Evolutionary conservation across 192 early-diverging fungal genomes (phyloP).

Genomic region (Dissophora ornata): DNA sequence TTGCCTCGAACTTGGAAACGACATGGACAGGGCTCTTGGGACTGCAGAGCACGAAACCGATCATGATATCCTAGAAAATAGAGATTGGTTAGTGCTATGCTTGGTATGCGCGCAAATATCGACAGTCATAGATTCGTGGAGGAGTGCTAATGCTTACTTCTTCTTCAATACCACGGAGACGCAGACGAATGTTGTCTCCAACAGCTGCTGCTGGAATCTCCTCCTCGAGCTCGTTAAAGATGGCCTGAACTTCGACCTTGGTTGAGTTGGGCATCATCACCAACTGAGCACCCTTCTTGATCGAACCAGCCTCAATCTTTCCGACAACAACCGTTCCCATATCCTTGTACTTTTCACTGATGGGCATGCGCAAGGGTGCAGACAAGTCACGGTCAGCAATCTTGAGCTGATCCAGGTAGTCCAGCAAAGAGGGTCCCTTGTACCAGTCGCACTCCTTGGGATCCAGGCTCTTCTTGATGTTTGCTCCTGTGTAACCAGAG

Average conservation of each 20-base stretch:
- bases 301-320: slow-evolving; percentile 94
- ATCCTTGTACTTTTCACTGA: slow-evolving; percentile 97
- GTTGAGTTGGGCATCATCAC: slow-evolving; percentile 96
- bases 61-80: slow-evolving; percentile 72
- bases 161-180: slow-evolving; percentile 93
- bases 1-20: slow-evolving; percentile 85
- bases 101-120: not conserved
- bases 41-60: slow-evolving; percentile 90
- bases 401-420: slow-evolving; percentile 85
- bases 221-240: slow-evolving; percentile 86
- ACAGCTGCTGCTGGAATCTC: slow-evolving; percentile 80
- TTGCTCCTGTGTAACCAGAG: slow-evolving; percentile 96
- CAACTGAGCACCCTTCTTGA: slow-evolving; percentile 89
- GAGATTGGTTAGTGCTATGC: too few relatives aligned
- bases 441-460: slow-evolving; percentile 76
- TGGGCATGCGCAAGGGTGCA: slow-evolving; percentile 93
- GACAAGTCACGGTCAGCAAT: slow-evolving; percentile 87
- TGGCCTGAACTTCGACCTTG: slow-evolving; percentile 78
- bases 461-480: slow-evolving; percentile 88
- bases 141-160: too few relatives aligned
- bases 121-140: too few relatives aligned
- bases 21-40: slow-evolving; percentile 82
- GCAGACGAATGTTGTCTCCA: slow-evolving; percentile 95
- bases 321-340: slow-evolving; percentile 97
- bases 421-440: slow-evolving; percentile 89